phyloP scores from a whole-genome alignment of 1,284 basidiomycete species.

The Hymenochaete sp. region DNA sequence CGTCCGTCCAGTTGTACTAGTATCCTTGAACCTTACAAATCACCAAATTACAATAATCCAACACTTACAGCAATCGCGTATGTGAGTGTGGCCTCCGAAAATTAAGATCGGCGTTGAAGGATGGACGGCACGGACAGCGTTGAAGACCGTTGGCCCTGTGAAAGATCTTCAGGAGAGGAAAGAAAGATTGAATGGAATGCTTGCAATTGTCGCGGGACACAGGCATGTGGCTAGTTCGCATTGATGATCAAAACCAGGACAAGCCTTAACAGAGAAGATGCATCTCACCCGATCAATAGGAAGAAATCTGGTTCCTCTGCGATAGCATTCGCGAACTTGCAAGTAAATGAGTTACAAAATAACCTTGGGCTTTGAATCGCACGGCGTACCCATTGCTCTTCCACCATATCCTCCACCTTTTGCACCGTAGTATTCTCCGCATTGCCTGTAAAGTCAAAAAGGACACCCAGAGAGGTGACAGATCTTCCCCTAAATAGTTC shows the following conservation, averaged over 20 bases:
- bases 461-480: constrained; percentile 74
- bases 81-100: constrained; percentile 57
- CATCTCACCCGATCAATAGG: constrained; percentile 58
- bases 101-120: constrained; percentile 75
- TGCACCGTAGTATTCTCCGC: constrained; percentile 67
- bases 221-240: constrained; percentile 77
- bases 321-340: constrained; percentile 74
- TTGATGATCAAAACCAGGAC: too few species aligned
- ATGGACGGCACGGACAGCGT: constrained; percentile 63
- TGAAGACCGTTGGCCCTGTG: too few species aligned
- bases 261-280: too few species aligned
- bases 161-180: too few species aligned
- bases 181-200: too few species aligned
- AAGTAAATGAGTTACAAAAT: too few species aligned
- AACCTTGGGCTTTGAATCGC: too few species aligned
- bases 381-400: constrained; percentile 68
- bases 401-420: constrained; percentile 62
- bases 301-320: constrained; percentile 77
- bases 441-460: constrained; percentile 66
- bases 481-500: too few species aligned
- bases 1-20: constrained; percentile 45
- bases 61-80: constrained; percentile 41
- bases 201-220: constrained; percentile 46
- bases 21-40: too few species aligned
- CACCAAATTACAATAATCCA: too few species aligned